Evolutionary conservation across 2,329 filamentous ascomycete species (phyloP), one percentile per base, ranked within the genome.

Genomic region (Hymenoscyphus salicellus): DNA sequence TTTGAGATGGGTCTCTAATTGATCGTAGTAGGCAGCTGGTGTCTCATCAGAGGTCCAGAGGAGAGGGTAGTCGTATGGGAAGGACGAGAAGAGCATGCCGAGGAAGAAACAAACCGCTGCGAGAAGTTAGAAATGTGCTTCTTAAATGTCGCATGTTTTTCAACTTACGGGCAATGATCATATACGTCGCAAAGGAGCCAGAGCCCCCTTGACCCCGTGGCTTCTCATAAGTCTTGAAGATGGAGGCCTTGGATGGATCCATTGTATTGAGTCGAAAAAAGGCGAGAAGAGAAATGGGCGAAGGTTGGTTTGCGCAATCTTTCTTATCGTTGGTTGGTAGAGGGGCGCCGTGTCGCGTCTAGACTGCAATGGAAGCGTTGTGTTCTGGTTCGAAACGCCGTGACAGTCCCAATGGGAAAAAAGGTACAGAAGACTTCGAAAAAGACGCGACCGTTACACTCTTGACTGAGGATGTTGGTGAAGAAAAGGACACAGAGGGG

Each of bases 91-190:
- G 79, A 99, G 89, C 78, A 98, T 93, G 73, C 95, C 95, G 69
- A 99, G 90, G 86, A 98, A 97, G 86, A 99, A 99, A 79, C 92
- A 97, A 70, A 91, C 93, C 69, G 90, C 90, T 93, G 72, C 66
- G 43, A 33, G 30, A 59, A 58, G 62, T 71, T 55, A 69, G 65
- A 52, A 26, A 52, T 52, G 7, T 8, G 8, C 66, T 65, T 43
- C 49, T 32, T 60, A 59, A 62, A 60, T 66, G 65, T 55, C 62
- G 49, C 61, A 61, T 62, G 62, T 30, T 49, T 55, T 43, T 52
- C 68, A 2, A 41, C 92, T 77, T 85, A 97, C 94, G 93, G 70
- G 92, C 93, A 71, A 98, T 89, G 76, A 99, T 97, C 79, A 99
- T 89, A 77, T 97, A 97, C 57, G 95, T 97, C 78, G 93, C 93